These are phyloP conservation scores for Cordia subcordata DNA, from an alignment of 257 asterid genomes.

Conservation along the genomic window DNA sequence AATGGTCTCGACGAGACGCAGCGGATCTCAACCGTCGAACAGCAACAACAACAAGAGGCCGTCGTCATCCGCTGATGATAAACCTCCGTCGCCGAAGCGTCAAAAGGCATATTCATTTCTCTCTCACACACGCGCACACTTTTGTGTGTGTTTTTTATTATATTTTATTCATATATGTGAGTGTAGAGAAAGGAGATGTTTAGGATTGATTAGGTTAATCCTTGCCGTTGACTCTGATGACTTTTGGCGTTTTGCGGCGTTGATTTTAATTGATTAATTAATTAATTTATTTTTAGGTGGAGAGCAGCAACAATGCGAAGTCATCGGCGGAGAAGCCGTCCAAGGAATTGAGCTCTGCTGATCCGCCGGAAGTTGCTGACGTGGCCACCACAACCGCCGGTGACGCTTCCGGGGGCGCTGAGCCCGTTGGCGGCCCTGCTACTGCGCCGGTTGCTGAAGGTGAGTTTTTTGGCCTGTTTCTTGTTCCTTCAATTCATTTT, in stretches of 20 bases:
- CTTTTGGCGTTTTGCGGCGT: constrained; percentile 21
- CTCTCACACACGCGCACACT: not conserved
- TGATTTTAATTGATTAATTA: no score
- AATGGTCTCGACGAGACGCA: constrained; percentile 92
- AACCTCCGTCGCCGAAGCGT: constrained; percentile 75
- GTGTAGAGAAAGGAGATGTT: not conserved
- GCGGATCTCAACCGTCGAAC: constrained; percentile 79
- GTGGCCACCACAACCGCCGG: constrained; percentile 16
- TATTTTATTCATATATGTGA: not conserved
- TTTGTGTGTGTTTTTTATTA: no score
- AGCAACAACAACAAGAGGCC: constrained; percentile 52
- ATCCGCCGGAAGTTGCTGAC: constrained; percentile 40
- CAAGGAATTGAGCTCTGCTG: constrained; percentile 55
- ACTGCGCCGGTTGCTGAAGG: constrained; percentile 42
- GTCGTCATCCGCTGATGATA: constrained; percentile 61
- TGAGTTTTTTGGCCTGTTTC: not conserved
- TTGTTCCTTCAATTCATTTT: constrained; percentile 3
- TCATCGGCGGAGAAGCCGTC: constrained; percentile 49
- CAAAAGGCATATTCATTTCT: constrained; percentile 39
- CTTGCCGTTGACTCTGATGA: not conserved
- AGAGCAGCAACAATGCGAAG: constrained; percentile 41
- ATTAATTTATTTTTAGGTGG: constrained; percentile 42
- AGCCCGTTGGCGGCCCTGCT: constrained; percentile 9
- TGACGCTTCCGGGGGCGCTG: constrained; percentile 2
- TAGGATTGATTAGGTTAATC: not conserved